Conservation (phyloP, 2,329 filamentous ascomycete species). For the Colletotrichum acutatum region DNA sequence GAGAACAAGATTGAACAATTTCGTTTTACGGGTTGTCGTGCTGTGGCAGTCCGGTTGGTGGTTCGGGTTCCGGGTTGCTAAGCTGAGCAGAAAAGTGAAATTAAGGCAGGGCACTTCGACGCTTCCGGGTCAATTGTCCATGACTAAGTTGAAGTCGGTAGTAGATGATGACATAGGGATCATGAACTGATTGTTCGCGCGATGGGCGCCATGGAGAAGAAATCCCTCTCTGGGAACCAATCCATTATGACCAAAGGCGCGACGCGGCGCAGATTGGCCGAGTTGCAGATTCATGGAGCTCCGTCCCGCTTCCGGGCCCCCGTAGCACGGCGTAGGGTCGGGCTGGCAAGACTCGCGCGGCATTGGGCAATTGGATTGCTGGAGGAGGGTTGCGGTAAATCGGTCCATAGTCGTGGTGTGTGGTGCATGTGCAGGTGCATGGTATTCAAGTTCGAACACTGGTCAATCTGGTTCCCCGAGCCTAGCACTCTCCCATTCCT, state of each 20-base stretch:
- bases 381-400: neutral
- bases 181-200: neutral
- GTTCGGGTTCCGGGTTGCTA: neutral
- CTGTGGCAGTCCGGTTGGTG: neutral
- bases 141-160: neutral
- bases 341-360: neutral
- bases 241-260: neutral
- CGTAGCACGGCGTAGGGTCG: neutral
- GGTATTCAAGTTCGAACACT: conserved; percentile 22
- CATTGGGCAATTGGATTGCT: conserved; percentile 2
- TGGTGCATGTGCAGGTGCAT: conserved; percentile 1
- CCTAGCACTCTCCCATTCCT: neutral
- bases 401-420: neutral
- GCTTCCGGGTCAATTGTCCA: neutral
- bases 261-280: conserved; percentile 28
- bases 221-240: neutral
- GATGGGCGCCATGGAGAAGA: neutral
- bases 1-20: neutral
- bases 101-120: neutral
- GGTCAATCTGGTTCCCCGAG: neutral
- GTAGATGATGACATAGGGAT: neutral
- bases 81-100: neutral
- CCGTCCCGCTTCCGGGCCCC: neutral
- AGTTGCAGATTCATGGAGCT: conserved; percentile 21
- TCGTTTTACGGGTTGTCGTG: neutral